phyloP scores from a whole-genome alignment of 1,139 yeast genomes.

The Yamadazyma triangularis region DNA sequence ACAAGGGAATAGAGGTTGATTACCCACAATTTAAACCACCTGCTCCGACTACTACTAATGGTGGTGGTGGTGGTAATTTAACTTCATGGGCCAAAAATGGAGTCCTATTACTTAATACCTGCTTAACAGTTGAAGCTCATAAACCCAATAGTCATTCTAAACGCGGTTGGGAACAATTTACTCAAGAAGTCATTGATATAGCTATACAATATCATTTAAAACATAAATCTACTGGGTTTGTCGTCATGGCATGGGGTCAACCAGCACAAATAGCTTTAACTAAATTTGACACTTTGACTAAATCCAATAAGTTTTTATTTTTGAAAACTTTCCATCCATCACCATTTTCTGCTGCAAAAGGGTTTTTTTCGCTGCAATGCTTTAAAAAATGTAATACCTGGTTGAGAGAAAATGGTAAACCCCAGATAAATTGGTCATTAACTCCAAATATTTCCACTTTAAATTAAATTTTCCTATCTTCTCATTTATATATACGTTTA shows the following conservation, averaged over 20 bases:
- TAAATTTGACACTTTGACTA: constrained; percentile 20
- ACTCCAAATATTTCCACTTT: no score
- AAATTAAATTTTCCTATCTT: no score
- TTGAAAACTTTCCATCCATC: constrained; percentile 88
- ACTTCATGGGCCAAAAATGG: constrained; percentile 88
- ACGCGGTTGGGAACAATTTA: constrained; percentile 91
- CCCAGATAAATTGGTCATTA: constrained; percentile 61
- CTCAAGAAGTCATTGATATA: constrained; percentile 58
- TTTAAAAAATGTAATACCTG: constrained; percentile 72
- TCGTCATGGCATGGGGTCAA: constrained; percentile 88
- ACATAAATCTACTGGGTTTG: constrained; percentile 46
- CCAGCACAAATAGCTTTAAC: constrained; percentile 80
- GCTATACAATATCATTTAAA: constrained; percentile 38
- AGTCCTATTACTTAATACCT: constrained; percentile 81
- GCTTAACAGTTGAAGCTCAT: constrained; percentile 90
- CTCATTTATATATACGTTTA: no score
- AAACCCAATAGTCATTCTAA: constrained; percentile 90
- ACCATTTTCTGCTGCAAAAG: constrained; percentile 84
- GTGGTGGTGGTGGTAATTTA: constrained; percentile 59
- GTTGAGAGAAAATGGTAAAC: constrained; percentile 48
- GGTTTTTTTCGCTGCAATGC: constrained; percentile 72
- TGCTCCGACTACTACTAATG: constrained; percentile 9
- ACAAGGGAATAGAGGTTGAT: constrained; percentile 69
- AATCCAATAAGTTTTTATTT: constrained; percentile 36
- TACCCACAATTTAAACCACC: constrained; percentile 57